Evolutionary conservation across 192 early-diverging fungal genomes (phyloP), one percentile per base, ranked within the genome.

Genomic region (Haplosporangium gracile): DNA sequence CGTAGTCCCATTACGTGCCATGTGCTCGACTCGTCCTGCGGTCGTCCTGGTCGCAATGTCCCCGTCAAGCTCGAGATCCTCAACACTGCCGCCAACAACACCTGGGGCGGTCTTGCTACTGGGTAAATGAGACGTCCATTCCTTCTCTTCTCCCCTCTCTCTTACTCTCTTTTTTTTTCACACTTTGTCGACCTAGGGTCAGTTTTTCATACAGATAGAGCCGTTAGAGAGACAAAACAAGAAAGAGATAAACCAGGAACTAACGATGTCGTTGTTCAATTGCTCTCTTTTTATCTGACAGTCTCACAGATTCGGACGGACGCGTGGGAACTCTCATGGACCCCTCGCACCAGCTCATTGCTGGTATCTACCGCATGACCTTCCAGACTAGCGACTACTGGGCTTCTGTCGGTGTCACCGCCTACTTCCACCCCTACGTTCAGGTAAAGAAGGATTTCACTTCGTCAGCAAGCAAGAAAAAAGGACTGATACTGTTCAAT

Each of bases 1-100:
- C 88, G 89, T 76, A 94, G 93, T 80, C 95, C 95, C 74, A 95
- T 97, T 78, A 97, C 96, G 49, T 97, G 96, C 77, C 97, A 98
- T 88, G 94, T 98, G 43, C 93, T 98, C 39, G 95, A 97, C 88
- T 95, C 96, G 49, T 92, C 95, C 16, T 84, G 88, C 70, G 97
- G 97, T 71, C 71, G 77, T 42, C 96, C 97, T 22, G 96, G 94
- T 9, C 81, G 91, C 45, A 93, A 93, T 72, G 93, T 97, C 29
- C 90, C 85, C 43, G 93, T 98, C 75, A 91, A 88, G 65, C 91
- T 96, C 72, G 93, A 93, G 72, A 71, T 89, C 26, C 78, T 91
- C 51, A 85, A 92, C 72, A 74, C 88, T 76, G 70, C 80, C 40
- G 83, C 76, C 36, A 77, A 74, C 43, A 79, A 89, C 73, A 82